These are phyloP conservation scores for Comarum palustre DNA, from an alignment of 306 rosid genomes.

Conservation along the genomic window DNA sequence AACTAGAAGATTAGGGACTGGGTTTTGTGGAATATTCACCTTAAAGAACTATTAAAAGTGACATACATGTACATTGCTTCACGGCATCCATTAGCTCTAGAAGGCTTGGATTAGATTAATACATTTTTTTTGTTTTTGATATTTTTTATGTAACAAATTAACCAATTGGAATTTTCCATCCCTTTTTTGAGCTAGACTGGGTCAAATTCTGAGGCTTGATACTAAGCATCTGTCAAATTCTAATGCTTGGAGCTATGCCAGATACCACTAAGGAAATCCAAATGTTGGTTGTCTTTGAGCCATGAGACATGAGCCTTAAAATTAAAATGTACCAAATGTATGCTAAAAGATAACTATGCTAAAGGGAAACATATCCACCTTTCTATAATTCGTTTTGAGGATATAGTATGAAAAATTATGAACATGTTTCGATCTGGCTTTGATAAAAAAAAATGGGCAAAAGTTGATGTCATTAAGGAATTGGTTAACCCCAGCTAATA, in stretches of 20 bases:
- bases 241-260: constrained; percentile 8
- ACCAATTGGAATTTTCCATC: constrained; percentile 30
- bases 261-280: constrained; percentile 13
- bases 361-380: neutral
- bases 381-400: neutral
- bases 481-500: neutral
- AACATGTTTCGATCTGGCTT: constrained; percentile 11
- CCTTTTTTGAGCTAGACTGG: constrained; percentile 5
- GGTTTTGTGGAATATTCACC: neutral
- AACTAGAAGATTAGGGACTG: constrained; percentile 9
- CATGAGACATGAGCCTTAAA: neutral
- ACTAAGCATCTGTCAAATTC: neutral
- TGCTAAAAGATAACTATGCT: neutral
- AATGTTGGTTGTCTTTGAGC: neutral
- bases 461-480: neutral
- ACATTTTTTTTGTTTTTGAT: constrained; percentile 7
- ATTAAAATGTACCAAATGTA: neutral
- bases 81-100: constrained; percentile 46
- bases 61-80: constrained; percentile 44
- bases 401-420: neutral
- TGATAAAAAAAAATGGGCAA: neutral
- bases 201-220: constrained; percentile 29
- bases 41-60: constrained; percentile 20
- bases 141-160: constrained; percentile 31
- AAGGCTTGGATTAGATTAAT: constrained; percentile 21